phyloP scores from a whole-genome alignment of 495 filamentous ascomycete genomes.

The Evernia prunastri region DNA sequence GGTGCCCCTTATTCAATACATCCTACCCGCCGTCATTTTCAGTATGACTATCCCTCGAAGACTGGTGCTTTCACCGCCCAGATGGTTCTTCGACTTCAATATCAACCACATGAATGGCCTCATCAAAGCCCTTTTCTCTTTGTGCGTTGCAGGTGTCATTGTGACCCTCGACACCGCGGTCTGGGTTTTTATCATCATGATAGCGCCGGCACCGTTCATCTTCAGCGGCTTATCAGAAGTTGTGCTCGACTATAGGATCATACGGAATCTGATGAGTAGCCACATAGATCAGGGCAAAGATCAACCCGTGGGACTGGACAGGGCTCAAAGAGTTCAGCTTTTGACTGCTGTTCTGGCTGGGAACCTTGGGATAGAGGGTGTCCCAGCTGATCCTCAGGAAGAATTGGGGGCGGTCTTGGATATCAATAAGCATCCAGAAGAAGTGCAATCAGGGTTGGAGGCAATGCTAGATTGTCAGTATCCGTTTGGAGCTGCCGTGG shows the following conservation, averaged over 20 bases:
- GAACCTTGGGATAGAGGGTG: conserved; percentile 15
- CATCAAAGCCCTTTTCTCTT: conserved; percentile 4
- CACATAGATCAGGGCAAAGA: conserved; percentile 3
- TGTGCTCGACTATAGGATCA: conserved; percentile 15
- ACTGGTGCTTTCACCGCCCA: conserved; percentile 20
- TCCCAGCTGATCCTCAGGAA: conserved; percentile 13
- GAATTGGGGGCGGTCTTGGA: conserved; percentile 12
- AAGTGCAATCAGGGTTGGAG: conserved; percentile 15
- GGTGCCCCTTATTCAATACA: conserved; percentile 26
- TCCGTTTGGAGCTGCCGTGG: conserved; percentile 41
- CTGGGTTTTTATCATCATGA: conserved; percentile 20
- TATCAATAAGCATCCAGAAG: conserved; percentile 1
- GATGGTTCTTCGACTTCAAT: conserved; percentile 12
- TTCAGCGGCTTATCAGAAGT: conserved; percentile 16
- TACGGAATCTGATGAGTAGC: conserved; percentile 6
- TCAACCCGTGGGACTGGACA: conserved; percentile 1
- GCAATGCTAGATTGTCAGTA: conserved; percentile 23
- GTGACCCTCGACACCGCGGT: conserved; percentile 13
- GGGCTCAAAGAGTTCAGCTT: conserved; percentile 9
- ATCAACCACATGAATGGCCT: conserved; percentile 5
- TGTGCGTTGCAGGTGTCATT: conserved; percentile 14
- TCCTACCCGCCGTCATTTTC: conserved; percentile 29
- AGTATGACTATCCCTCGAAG: conserved; percentile 28
- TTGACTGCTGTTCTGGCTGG: conserved; percentile 15
- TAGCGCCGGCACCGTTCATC: conserved; percentile 15